A percentile compares a stretch with the other conserved stretches of the same genome.
phyloP scores from a whole-genome alignment of 345 rosid genomes.

The Citrus maxima region DNA sequence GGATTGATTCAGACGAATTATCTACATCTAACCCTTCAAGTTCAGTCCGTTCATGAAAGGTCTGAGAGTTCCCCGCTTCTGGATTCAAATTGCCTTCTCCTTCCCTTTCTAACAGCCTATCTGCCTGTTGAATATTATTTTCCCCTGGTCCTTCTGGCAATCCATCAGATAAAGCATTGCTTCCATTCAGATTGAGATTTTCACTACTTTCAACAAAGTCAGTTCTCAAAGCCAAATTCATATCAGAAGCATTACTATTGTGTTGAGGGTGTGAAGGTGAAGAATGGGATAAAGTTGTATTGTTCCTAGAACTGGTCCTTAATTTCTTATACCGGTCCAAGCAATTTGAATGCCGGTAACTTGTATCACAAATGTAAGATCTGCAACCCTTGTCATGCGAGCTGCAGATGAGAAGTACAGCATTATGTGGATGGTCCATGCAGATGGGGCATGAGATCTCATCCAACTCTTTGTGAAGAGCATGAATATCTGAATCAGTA shows the following conservation, averaged over 20 bases:
- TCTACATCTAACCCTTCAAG: slow-evolving; percentile 34
- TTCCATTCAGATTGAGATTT: slow-evolving; percentile 24
- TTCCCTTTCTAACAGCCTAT: slow-evolving; percentile 34
- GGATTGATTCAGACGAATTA: slow-evolving; percentile 31
- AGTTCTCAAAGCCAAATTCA: slow-evolving; percentile 35
- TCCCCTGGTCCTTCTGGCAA: slow-evolving; percentile 22
- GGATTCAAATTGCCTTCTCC: slow-evolving; percentile 25
- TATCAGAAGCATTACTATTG: slow-evolving; percentile 30
- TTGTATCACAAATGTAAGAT: slow-evolving; percentile 88
- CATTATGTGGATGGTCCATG: slow-evolving; percentile 98
- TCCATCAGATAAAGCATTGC: slow-evolving; percentile 16
- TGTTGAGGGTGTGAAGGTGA: slow-evolving; percentile 26
- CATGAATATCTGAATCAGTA: slow-evolving; percentile 66
- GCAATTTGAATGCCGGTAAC: slow-evolving; percentile 92
- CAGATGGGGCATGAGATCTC: slow-evolving; percentile 93
- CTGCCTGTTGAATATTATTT: slow-evolving; percentile 18
- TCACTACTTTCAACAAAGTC: slow-evolving; percentile 28
- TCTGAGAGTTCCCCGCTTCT: slow-evolving; percentile 31
- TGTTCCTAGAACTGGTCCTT: slow-evolving; percentile 39
- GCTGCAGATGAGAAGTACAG: slow-evolving; percentile 85
- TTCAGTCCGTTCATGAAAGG: slow-evolving; percentile 38
- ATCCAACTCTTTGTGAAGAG: slow-evolving; percentile 79
- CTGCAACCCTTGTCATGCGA: slow-evolving; percentile 91
- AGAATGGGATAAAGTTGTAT: slow-evolving; percentile 32
- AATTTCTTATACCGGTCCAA: slow-evolving; percentile 78